A percentile compares a stretch with the other conserved stretches of the same genome.
Conservation (phyloP, 192 early-diverging fungal species). For the Rhizophagus sp. region DNA sequence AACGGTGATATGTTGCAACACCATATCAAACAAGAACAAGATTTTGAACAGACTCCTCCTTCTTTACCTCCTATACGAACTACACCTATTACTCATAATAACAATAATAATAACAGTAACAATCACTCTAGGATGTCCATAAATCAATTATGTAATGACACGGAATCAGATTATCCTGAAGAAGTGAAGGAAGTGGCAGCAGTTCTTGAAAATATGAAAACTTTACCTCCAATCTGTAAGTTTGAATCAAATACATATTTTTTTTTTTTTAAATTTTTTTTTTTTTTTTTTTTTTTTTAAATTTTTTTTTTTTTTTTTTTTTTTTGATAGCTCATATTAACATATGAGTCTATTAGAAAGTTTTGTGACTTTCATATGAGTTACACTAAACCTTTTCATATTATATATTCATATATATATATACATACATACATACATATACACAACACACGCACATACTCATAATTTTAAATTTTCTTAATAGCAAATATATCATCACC, state of each 20-base stretch:
- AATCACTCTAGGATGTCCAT: slow-evolving; percentile 29
- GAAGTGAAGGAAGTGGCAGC: slow-evolving; percentile 13
- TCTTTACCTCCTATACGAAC: slow-evolving; percentile 19
- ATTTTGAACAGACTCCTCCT: no score
- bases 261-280: not conserved
- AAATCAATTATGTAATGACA: slow-evolving; percentile 16
- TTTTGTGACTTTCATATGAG: no score
- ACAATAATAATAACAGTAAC: not conserved
- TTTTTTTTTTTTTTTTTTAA: no score
- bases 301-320: no score
- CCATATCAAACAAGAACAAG: not conserved
- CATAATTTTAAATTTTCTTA: not conserved
- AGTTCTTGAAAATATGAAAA: slow-evolving; percentile 21
- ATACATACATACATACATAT: no score
- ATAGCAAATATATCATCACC: not conserved
- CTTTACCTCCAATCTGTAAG: not conserved
- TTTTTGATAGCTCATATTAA: no score
- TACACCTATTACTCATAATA: not conserved
- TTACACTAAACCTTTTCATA: no score
- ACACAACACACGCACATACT: not conserved
- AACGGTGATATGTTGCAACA: not conserved
- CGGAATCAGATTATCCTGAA: not conserved
- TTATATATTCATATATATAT: no score
- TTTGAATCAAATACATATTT: not conserved
- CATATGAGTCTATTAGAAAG: no score